Evolutionary conservation across 441 rosid species (phyloP).

Genomic region (Erodium texanum): DNA sequence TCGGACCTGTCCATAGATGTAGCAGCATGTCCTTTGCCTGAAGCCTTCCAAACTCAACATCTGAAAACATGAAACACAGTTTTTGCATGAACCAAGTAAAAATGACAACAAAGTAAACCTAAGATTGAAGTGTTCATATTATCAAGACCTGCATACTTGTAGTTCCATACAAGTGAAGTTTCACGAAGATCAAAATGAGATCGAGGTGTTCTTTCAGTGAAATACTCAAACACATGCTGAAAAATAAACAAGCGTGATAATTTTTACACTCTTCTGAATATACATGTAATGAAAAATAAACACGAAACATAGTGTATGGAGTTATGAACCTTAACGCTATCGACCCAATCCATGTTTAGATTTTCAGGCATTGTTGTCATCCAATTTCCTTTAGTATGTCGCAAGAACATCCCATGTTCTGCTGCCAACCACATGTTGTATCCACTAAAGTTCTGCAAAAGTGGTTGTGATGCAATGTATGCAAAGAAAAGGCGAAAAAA

Average conservation of each 20-base stretch:
- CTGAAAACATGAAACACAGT: conserved; percentile 23
- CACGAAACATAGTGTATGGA: conserved; percentile 7
- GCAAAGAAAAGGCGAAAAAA: neutral
- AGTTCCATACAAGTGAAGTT: conserved; percentile 95
- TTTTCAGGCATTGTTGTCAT: conserved; percentile 99
- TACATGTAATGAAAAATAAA: too few species aligned
- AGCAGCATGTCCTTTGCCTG: conserved; percentile 98
- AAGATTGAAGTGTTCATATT: neutral
- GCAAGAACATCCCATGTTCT: conserved; percentile 94
- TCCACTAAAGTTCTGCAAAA: conserved; percentile 74
- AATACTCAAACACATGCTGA: conserved; percentile 96
- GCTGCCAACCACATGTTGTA: conserved; percentile 95
- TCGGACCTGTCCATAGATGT: conserved; percentile 99
- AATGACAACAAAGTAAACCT: neutral
- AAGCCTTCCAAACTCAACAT: conserved; percentile 85
- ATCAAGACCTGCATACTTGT: conserved; percentile 95
- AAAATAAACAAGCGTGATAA: conserved; percentile 24
- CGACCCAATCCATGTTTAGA: conserved; percentile 97
- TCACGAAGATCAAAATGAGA: conserved; percentile 82
- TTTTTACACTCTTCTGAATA: too few species aligned
- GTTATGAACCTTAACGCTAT: conserved; percentile 48
- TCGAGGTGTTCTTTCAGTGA: conserved; percentile 89
- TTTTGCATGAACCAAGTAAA: neutral
- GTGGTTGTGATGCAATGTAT: neutral
- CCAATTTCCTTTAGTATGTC: conserved; percentile 76